Evolutionary conservation across 352 stramenopile species (phyloP), one percentile per base, ranked within the genome.

Genomic region (Pythium sukuiense): DNA sequence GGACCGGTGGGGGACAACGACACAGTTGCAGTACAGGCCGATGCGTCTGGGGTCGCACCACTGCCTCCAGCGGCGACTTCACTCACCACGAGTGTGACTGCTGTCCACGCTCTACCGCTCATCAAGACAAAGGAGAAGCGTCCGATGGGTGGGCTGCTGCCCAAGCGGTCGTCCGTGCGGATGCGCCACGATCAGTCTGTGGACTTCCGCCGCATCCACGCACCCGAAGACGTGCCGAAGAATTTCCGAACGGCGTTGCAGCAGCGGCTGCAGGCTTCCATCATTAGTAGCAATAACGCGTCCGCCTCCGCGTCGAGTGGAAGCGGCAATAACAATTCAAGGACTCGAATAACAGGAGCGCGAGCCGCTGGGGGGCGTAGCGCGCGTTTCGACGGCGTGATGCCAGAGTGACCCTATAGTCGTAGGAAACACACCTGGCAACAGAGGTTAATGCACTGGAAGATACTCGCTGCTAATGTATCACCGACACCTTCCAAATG

Each of bases 191-290:
- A 93, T 48, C 79, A 79, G 41, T 83, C 76, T 35, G 73, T 86
- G 3, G 84, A 93, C 54, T 79, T 90, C 29, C 80, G 84, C 29
- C 77, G 84, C 16, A 82, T 91, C 48, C 81, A 93, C 72, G 83
- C 84, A 32, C 81, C 83, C 6, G 76, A 88, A 53, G 73, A 89
- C 41, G 85, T 93, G 41, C 84, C 84, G 37, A 93, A 93, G 66
- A 89, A 71, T 61, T 88, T 89, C 49, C 81, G 80, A 32, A 64
- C 74, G 9, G 79, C 88, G 56, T 53, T 92, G 43, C 79, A 90
- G 55, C 75, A 84, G 48, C 60, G 66, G 3, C 48, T 68, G 18
- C 66, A 72, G 46, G 43, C 53, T 43, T 20, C 43, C 5, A 29
- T 41, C n/a, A 58, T 8, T 20, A 20, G 58, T 20, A 26, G 12